Evolutionary conservation across 805 yeast species (phyloP).

Genomic region (Saccharomycopsis schoenii): DNA sequence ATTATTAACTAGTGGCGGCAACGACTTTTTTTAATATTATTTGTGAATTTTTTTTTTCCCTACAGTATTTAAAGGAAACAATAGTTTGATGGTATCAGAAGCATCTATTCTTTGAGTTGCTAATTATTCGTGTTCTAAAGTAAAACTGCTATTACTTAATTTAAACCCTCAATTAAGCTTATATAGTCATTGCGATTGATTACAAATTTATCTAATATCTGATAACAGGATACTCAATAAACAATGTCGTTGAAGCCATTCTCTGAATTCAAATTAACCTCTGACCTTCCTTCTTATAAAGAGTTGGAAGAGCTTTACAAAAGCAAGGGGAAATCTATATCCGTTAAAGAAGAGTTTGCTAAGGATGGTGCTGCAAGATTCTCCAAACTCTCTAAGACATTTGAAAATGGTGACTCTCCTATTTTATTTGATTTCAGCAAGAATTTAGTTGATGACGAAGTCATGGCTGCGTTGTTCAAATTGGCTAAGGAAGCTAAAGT

Average conservation of each 20-base stretch:
- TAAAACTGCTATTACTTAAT: no score
- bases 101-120: neutral
- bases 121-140: no score
- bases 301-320: conserved; percentile 64
- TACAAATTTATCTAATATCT: no score
- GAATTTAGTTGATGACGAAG: conserved; percentile 83
- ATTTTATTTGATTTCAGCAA: conserved; percentile 92
- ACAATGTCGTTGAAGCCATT: conserved; percentile 24
- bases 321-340: conserved; percentile 55
- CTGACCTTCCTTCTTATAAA: conserved; percentile 80
- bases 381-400: conserved; percentile 64
- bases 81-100: neutral
- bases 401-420: conserved; percentile 67
- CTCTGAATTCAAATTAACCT: conserved; percentile 47
- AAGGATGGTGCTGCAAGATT: conserved; percentile 61
- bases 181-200: no score
- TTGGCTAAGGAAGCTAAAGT: conserved; percentile 89
- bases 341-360: conserved; percentile 69
- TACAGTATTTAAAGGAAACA: neutral
- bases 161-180: no score
- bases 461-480: conserved; percentile 53
- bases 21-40: neutral
- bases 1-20: neutral
- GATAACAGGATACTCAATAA: no score
- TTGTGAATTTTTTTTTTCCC: neutral